Conservation (phyloP, 2,329 filamentous ascomycete genomes). For the Pseudogymnoascus pannorum region DNA sequence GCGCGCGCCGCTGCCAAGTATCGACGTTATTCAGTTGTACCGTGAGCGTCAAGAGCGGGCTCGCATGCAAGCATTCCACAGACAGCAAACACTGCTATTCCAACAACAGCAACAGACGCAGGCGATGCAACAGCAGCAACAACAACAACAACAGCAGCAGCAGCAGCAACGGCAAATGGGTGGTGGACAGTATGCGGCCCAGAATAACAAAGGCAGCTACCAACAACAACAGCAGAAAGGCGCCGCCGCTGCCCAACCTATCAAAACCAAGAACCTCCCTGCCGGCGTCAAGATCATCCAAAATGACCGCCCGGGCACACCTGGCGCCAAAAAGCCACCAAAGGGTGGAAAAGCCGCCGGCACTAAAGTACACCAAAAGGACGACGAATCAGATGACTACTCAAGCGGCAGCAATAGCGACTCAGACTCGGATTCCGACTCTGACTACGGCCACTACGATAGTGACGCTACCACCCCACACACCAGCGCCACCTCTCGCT, state of each 20-base stretch:
- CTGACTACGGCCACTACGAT: slow-evolving; percentile 13
- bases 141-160: slow-evolving; percentile 11
- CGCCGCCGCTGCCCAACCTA: not conserved
- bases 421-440: slow-evolving; percentile 9
- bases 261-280: not conserved
- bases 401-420: slow-evolving; percentile 13
- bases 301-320: not conserved
- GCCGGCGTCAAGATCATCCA: not conserved
- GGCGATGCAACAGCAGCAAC: slow-evolving; percentile 10
- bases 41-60: slow-evolving; percentile 18
- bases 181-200: not conserved
- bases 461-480: slow-evolving; percentile 3
- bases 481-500: slow-evolving; percentile 16
- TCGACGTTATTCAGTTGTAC: slow-evolving; percentile 18
- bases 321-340: not conserved
- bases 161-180: slow-evolving; percentile 9
- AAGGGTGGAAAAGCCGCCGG: not conserved
- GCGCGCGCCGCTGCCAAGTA: slow-evolving; percentile 16
- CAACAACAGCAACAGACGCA: not conserved
- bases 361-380: not conserved
- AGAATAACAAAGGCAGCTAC: slow-evolving; percentile 10
- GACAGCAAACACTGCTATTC: slow-evolving; percentile 6
- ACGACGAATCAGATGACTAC: slow-evolving; percentile 6
- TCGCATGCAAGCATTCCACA: slow-evolving; percentile 12
- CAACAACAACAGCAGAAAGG: slow-evolving; percentile 12